phyloP scores from a whole-genome alignment of 805 yeast species.

The Vanderwaltozyma yarrowii region DNA sequence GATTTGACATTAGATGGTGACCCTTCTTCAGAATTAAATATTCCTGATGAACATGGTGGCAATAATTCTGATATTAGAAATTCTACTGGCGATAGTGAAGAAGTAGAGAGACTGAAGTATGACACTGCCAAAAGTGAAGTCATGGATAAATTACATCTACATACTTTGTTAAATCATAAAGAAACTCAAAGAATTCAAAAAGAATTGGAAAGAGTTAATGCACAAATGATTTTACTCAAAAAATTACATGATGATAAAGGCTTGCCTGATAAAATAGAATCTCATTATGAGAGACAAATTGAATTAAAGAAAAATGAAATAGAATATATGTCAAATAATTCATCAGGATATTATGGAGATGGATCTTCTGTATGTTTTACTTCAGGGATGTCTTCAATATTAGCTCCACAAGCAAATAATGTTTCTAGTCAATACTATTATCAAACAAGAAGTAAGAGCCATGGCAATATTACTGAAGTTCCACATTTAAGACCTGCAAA shows the following conservation, averaged over 20 bases:
- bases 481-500: slow-evolving; percentile 12
- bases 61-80: slow-evolving; percentile 6
- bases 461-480: slow-evolving; percentile 10
- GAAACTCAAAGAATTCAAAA: slow-evolving; percentile 41
- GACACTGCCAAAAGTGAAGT: slow-evolving; percentile 27
- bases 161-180: slow-evolving; percentile 48
- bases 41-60: neutral
- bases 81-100: slow-evolving; percentile 18
- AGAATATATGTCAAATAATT: slow-evolving; percentile 22
- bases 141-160: slow-evolving; percentile 44
- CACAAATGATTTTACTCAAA: slow-evolving; percentile 44
- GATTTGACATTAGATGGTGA: slow-evolving; percentile 26
- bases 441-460: slow-evolving; percentile 28
- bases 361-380: slow-evolving; percentile 8
- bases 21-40: neutral
- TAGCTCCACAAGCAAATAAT: neutral
- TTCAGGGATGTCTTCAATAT: slow-evolving; percentile 2
- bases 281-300: slow-evolving; percentile 8
- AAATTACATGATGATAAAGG: slow-evolving; percentile 31
- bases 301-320: slow-evolving; percentile 10
- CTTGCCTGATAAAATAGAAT: slow-evolving; percentile 15
- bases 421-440: slow-evolving; percentile 14
- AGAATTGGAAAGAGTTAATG: slow-evolving; percentile 48
- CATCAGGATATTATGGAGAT: slow-evolving; percentile 35
- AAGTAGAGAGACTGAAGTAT: slow-evolving; percentile 22